Base-by-base conservation (phyloP, 306 rosid species). In the Acmispon strigosus region DNA sequence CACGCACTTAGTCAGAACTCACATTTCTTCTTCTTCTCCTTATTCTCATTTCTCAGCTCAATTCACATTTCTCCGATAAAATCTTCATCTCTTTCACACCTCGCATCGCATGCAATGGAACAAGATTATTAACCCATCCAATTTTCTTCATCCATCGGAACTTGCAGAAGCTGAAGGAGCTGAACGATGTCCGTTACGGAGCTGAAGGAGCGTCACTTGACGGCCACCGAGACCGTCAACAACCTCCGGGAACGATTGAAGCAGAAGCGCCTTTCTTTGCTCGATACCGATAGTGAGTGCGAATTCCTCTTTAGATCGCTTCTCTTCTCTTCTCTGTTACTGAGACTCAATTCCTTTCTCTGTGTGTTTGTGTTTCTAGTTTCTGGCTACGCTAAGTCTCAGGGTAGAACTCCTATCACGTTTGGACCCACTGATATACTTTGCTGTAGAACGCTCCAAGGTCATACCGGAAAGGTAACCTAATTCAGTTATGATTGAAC, bases 381-480 rank as follows among this genome's bases (percentile, higher is more conserved):
- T 64, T 83, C 97, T 58, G 88, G 80, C 0, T 89, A 87, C 80
- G 86, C 90, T 5, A 86, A 70, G 82, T 81, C 92, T 61, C 94
- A 85, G 78, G 96, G 90, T 47, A 84, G 82, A 86, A 73, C 83
- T 41, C 86, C 92, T 7, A 85, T 90, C 19, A 85, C 81, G 66
- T 94, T 90, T 52, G 98, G 97, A 59, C 92, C 98, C 7, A 85
- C 96, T 75, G 98, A 94, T 90, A 88, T 94, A n/a, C 90, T 94
- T 9, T 94, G 98, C 82, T 90, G 97, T 68, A 87, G 97, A 83
- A 94, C 96, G 10, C 81, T 94, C 50, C 98, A 87, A 57, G 98
- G 98, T 29, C 98, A 90, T 37, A 74, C 94, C 0, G 92, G 96
- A 65, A 94, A 87, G 96, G 98, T 92, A 75, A 61, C 22, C 34